Evolutionary conservation across 495 filamentous ascomycete species (phyloP).

Genomic region (Bacidia gigantensis): DNA sequence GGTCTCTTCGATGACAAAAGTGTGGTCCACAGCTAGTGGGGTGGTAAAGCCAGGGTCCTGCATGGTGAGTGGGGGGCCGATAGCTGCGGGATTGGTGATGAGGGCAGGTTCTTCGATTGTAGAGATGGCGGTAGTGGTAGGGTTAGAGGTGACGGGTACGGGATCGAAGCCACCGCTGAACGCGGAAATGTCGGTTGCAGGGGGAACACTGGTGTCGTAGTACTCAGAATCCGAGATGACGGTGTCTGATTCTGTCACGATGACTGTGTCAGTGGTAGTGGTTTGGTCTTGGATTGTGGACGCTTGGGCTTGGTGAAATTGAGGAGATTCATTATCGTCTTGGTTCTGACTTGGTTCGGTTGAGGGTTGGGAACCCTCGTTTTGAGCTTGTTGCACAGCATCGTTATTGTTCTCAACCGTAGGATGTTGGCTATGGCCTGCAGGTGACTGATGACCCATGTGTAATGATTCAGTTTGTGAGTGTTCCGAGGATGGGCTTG

Average conservation of each 20-base stretch:
- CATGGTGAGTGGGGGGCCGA: background rate
- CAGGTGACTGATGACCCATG: too few relatives aligned
- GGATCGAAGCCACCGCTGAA: constrained; percentile 2
- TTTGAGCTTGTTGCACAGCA: background rate
- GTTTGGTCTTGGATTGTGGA: background rate
- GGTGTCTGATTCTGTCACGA: background rate
- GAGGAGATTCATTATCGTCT: too few relatives aligned
- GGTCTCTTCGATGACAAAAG: background rate
- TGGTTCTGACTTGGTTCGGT: background rate
- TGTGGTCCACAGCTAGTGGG: background rate
- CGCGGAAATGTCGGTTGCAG: constrained; percentile 1
- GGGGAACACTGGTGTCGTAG: background rate
- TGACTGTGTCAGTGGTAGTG: background rate
- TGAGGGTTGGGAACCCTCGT: background rate
- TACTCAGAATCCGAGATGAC: background rate
- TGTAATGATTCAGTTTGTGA: background rate
- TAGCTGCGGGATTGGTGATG: background rate
- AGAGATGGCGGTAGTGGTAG: too few relatives aligned
- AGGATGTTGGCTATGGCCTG: background rate
- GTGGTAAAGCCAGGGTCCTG: background rate
- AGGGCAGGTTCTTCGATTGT: background rate
- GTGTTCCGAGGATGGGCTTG: background rate
- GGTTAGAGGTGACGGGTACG: background rate
- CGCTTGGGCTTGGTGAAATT: background rate
- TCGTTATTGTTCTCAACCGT: background rate